phyloP scores from a whole-genome alignment of 2,329 filamentous ascomycete species.

The Penicillium crustosum region DNA sequence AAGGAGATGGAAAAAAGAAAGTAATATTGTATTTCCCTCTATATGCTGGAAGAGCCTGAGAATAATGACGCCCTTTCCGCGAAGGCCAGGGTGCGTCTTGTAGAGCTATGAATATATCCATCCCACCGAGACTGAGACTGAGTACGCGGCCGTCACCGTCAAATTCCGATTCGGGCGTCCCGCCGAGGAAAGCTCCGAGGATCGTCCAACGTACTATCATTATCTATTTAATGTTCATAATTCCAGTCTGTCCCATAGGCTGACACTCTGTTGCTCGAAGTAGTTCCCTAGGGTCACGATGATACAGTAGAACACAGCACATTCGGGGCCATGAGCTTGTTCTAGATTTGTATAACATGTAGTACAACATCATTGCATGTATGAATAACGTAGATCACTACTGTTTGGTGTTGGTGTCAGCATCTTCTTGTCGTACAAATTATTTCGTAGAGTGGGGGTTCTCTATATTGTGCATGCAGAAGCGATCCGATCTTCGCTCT shows the following conservation, averaged over 20 bases:
- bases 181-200: constrained; percentile 5
- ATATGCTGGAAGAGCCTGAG: not conserved
- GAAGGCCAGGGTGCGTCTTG: not conserved
- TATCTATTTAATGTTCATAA: constrained; percentile 13
- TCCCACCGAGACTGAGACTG: not conserved
- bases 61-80: not conserved
- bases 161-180: constrained; percentile 17
- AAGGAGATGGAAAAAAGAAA: not conserved
- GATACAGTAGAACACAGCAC: not conserved
- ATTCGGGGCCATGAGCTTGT: not conserved
- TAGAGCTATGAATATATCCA: not conserved
- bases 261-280: not conserved
- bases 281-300: constrained; percentile 1
- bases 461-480: not conserved
- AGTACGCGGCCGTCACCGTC: constrained; percentile 3
- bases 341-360: not conserved
- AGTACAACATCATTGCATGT: not conserved
- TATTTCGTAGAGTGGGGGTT: not conserved
- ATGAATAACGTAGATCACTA: not conserved
- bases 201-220: constrained; percentile 3
- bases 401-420: not conserved
- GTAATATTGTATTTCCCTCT: not conserved
- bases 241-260: constrained; percentile 10
- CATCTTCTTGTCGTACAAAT: not conserved
- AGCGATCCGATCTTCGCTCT: not conserved